phyloP scores from a whole-genome alignment of 78 protist genomes.

The Pelomyxa schiedti region DNA sequence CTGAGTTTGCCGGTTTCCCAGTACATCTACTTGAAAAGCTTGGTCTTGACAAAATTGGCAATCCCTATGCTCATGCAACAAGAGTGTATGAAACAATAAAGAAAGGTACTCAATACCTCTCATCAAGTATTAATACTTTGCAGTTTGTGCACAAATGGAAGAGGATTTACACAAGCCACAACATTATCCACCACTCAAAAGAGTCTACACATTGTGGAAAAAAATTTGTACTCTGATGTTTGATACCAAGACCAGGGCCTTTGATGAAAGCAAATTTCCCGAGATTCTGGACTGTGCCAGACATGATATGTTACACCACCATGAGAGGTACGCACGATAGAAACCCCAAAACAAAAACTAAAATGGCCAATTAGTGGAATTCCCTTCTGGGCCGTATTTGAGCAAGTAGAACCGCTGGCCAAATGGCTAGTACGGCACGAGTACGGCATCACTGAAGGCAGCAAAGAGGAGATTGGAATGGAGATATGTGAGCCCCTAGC shows the following conservation, averaged over 20 bases:
- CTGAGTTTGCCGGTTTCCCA: not conserved
- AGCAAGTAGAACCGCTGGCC: not conserved
- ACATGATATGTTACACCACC: constrained; percentile 42
- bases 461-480: constrained; percentile 9
- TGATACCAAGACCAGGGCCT: not conserved
- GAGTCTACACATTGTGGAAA: constrained; percentile 9
- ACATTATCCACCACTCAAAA: not conserved
- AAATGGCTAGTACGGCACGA: constrained; percentile 10
- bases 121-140: no score
- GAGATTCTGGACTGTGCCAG: constrained; percentile 47
- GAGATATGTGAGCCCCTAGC: not conserved
- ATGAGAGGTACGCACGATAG: not conserved
- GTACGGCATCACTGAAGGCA: constrained; percentile 18
- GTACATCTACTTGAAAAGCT: not conserved
- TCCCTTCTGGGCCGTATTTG: not conserved
- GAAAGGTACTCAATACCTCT: no score
- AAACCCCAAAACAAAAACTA: no score
- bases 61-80: no score
- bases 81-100: no score
- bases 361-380: not conserved
- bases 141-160: no score
- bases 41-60: not conserved
- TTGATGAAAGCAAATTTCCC: constrained; percentile 37
- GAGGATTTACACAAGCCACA: no score
- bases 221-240: constrained; percentile 22